phyloP scores from a whole-genome alignment of 352 stramenopile species.

The Aphanomyces invadans region DNA sequence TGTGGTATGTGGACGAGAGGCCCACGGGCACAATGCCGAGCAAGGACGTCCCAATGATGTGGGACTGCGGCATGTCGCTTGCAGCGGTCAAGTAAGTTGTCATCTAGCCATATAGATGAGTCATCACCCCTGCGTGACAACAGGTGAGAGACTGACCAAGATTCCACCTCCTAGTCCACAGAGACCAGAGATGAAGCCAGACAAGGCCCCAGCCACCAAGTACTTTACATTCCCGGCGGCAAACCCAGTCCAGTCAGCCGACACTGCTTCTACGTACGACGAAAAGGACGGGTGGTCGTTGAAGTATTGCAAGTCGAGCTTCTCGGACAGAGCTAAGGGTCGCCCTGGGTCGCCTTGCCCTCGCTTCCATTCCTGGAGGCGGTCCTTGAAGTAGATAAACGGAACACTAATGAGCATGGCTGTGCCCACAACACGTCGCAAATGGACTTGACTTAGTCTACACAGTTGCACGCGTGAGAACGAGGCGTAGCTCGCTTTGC shows the following conservation, averaged over 20 bases:
- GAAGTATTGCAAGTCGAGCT: conserved; percentile 76
- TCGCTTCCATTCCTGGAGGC: conserved; percentile 22
- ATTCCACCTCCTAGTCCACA: conserved; percentile 76
- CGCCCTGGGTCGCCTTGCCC: background rate
- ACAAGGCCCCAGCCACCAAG: conserved; percentile 52
- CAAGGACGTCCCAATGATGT: conserved; percentile 78
- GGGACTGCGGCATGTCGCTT: conserved; percentile 78
- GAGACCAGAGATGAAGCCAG: conserved; percentile 77
- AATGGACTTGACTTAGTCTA: conserved; percentile 55
- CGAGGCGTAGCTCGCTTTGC: too few species aligned
- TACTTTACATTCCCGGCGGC: conserved; percentile 66
- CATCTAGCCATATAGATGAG: conserved; percentile 30
- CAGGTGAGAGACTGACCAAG: conserved; percentile 26
- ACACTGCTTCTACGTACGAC: conserved; percentile 42
- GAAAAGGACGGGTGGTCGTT: conserved; percentile 24
- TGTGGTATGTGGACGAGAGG: conserved; percentile 71
- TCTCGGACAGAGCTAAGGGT: conserved; percentile 25
- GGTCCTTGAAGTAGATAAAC: conserved; percentile 70
- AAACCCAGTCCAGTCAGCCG: conserved; percentile 40
- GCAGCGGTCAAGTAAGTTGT: conserved; percentile 77
- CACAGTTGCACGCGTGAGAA: too few species aligned
- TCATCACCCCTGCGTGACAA: background rate
- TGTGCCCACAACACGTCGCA: conserved; percentile 64
- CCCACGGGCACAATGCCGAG: conserved; percentile 74
- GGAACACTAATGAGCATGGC: conserved; percentile 74